Evolutionary conservation across 2,329 filamentous ascomycete species (phyloP).

Genomic region (Celoporthe dispersa): DNA sequence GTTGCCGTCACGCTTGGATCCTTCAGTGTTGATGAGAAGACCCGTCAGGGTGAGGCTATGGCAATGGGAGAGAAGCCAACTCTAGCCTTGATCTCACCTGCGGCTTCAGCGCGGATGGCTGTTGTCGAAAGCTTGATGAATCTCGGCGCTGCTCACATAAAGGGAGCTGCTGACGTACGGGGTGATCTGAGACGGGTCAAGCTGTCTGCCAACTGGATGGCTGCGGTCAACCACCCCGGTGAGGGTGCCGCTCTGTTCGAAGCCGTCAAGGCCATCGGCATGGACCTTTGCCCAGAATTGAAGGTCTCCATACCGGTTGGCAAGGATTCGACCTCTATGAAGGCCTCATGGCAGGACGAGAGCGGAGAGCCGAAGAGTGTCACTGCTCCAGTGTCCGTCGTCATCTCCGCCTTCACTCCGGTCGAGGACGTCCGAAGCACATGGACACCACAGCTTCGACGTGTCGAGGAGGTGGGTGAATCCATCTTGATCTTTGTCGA

Average conservation of each 20-base stretch:
- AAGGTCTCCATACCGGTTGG: conserved; percentile 94
- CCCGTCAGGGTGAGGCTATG: conserved; percentile 91
- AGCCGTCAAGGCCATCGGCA: conserved; percentile 88
- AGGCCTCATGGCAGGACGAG: conserved; percentile 87
- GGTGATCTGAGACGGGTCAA: conserved; percentile 79
- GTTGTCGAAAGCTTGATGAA: conserved; percentile 95
- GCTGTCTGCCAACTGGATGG: conserved; percentile 98
- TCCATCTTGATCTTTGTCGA: conserved; percentile 90
- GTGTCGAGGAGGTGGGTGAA: conserved; percentile 85
- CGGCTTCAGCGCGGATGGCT: conserved; percentile 93
- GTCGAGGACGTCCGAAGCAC: conserved; percentile 83
- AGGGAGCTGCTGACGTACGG: conserved; percentile 46
- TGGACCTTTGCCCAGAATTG: conserved; percentile 89
- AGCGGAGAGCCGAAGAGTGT: conserved; percentile 77
- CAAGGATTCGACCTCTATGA: conserved; percentile 99
- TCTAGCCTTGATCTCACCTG: conserved; percentile 85
- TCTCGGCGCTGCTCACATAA: conserved; percentile 74
- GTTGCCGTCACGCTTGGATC: conserved; percentile 90
- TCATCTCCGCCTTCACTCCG: conserved; percentile 88
- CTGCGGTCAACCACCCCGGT: conserved; percentile 88
- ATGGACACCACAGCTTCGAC: conserved; percentile 89
- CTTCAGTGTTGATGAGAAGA: conserved; percentile 66
- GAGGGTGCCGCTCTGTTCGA: conserved; percentile 93
- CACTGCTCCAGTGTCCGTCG: conserved; percentile 86
- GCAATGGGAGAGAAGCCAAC: conserved; percentile 93